Base-by-base conservation (phyloP, 1,284 basidiomycete genomes). In the Leccinum solheimii region DNA sequence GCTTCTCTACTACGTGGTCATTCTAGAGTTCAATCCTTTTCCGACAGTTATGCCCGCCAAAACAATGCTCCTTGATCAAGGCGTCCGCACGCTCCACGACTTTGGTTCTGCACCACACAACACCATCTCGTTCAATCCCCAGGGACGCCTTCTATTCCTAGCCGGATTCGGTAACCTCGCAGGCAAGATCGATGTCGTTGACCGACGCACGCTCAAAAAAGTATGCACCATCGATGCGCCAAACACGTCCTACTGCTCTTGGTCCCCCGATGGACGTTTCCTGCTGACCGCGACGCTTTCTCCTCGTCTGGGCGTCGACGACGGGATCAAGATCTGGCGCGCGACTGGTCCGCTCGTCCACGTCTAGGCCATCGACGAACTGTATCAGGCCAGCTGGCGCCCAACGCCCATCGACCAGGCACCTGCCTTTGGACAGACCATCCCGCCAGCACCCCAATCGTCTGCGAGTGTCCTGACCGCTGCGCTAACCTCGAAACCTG, bases 101-200 rank as follows among this genome's bases (percentile, higher is more conserved):
- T 21, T 21, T 21, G 21, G 21, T 21, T 21, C 21, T 21, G 21
- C 21, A 21, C 21, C 21, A 21, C 21, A 21, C 21, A 21, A 21
- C 21, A 21, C 21, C 21, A 21, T 21, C 21, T 21, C 21, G 21
- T 21, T 21, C 21, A 21, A 21, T 21, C 21, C 21, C 21, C 21
- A 21, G 21, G 21, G 21, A 21, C 21, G 21, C 9, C 84, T 99
- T 23, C 77, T 99, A 62, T 87, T 92, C 58, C 83, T 97, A 43
- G 97, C 95, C 1, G 97, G 97, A 9, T 99, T 98, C 74, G 96
- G 97, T 38, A 99, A 99, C 76, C 82, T 98, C 50, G 93, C 94
- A 0, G 97, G 97, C 50, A 94, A 94, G 71, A 88, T 97, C 63
- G 94, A 97, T 70, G 81, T 99, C 64, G 92, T 91, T 79, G 97